Evolutionary conservation across 495 filamentous ascomycete species (phyloP).

Genomic region (Neurospora hispaniola): DNA sequence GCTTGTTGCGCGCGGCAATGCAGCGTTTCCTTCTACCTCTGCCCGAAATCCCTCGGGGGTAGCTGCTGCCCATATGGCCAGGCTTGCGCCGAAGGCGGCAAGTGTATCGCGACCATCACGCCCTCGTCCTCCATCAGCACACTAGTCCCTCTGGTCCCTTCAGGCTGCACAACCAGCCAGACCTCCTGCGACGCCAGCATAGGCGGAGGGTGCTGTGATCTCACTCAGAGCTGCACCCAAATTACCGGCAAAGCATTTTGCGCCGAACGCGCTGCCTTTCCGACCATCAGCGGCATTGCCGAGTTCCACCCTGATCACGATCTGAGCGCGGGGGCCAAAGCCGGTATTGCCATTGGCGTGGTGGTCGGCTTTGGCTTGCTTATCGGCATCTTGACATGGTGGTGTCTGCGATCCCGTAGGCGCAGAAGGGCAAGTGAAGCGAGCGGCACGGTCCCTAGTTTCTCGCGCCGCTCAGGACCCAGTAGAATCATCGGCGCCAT

Average conservation of each 20-base stretch:
- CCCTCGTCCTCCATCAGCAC: conserved; percentile 9
- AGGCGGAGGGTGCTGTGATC: conserved; percentile 63
- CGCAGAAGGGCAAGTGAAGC: conserved; percentile 13
- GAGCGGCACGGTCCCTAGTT: not conserved
- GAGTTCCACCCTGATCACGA: conserved; percentile 1
- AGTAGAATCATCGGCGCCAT: conserved; percentile 1
- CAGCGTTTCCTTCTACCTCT: conserved; percentile 29
- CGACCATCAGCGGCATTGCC: conserved; percentile 15
- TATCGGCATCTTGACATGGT: conserved; percentile 27
- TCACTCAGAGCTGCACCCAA: conserved; percentile 55
- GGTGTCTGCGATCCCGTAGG: conserved; percentile 17
- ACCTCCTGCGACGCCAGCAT: conserved; percentile 57
- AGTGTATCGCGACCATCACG: conserved; percentile 19
- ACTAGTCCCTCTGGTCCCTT: conserved; percentile 20
- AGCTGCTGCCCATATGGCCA: conserved; percentile 33
- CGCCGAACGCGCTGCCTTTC: conserved; percentile 36
- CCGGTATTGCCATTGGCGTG: conserved; percentile 36
- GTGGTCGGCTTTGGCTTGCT: conserved; percentile 26
- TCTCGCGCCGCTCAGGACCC: not conserved
- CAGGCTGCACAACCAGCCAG: conserved; percentile 60
- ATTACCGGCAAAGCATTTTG: conserved; percentile 42
- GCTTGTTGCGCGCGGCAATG: conserved; percentile 33
- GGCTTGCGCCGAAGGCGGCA: conserved; percentile 17
- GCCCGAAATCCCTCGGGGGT: conserved; percentile 28
- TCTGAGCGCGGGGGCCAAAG: conserved; percentile 29